Evolutionary conservation across 2,329 filamentous ascomycete species (phyloP).

Genomic region (Parasarocladium wereldwijsianum): DNA sequence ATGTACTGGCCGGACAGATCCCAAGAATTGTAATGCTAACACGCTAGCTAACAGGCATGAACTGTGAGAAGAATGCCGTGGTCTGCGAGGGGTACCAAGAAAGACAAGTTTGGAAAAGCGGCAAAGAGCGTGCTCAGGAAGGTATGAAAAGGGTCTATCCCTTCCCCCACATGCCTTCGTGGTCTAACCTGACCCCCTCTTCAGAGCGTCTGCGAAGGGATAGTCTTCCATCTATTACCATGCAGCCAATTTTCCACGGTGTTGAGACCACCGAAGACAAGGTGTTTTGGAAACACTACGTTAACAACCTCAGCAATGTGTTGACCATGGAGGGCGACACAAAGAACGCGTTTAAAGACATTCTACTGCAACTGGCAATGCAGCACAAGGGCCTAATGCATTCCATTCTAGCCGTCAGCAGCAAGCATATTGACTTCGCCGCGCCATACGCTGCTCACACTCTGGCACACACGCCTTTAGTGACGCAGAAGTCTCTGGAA

Average conservation of each 20-base stretch:
- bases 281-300: conserved; percentile 72
- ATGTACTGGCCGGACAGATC: conserved; percentile 19
- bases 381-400: conserved; percentile 78
- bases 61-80: conserved; percentile 87
- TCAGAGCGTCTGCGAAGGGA: conserved; percentile 35
- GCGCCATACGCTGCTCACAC: conserved; percentile 40
- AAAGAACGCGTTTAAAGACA: conserved; percentile 73
- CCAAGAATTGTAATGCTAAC: conserved; percentile 1
- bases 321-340: conserved; percentile 70
- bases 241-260: conserved; percentile 59
- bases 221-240: conserved; percentile 35
- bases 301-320: conserved; percentile 62
- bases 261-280: conserved; percentile 70
- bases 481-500: conserved; percentile 29
- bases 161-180: not conserved
- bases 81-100: conserved; percentile 83
- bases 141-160: conserved; percentile 23
- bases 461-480: conserved; percentile 31
- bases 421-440: conserved; percentile 55
- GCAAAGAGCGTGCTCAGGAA: conserved; percentile 61
- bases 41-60: conserved; percentile 45
- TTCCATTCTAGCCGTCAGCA: conserved; percentile 70
- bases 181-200: not conserved
- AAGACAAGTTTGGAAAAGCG: conserved; percentile 76
- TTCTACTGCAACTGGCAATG: conserved; percentile 69